Base-by-base conservation (phyloP, 2,329 filamentous ascomycete genomes). In the Shiraia bambusicola region DNA sequence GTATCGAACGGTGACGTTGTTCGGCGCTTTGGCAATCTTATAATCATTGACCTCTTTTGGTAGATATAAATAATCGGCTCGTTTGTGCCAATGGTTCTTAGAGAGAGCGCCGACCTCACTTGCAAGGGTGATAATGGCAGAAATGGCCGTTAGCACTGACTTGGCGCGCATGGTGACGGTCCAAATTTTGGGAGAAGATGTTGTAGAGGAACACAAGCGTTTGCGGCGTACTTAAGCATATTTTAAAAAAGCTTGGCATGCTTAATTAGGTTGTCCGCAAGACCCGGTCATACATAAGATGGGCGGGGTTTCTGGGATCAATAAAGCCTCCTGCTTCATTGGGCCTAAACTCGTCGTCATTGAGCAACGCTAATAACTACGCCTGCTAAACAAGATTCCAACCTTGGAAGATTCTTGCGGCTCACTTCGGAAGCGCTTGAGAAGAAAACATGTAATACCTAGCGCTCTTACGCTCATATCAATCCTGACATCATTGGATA, bases 1-100 rank as follows among this genome's bases (percentile, higher is more conserved):
- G 60, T 77, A 78, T 2, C 73, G 69, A 33, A 78, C 70, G 9
- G 63, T 71, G 14, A 71, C 69, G 37, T 73, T 73, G 15, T 66
- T 67, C 6, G 74, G 74, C 3, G 71, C 66, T 9, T 54, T 67
- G 36, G 76, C 70, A 6, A 68, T 74, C 49, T 67, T 76, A 40
- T 76, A 71, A 32, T 64, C 72, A 4, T 59, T 66, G 15, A 69
- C 66, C 34, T 73, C 63, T 27, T 68, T 69, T 8, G 53, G 74
- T 10, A 73, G 45, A 17, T 54, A 56, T 25, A 58, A 10, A 31
- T 49, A 38, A 17, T 56, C 47, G 13, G 40, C 42, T 11, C 52
- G 47, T 47, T 58, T 56, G 17, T 29, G 44, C 54, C 50, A 56
- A 26, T 56, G 52, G 41, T 49, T 53, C 37, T 44, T 49, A 2